These are phyloP conservation scores for Didymella keratinophila DNA, from an alignment of 2,329 filamentous ascomycete species.

Conservation along the genomic window DNA sequence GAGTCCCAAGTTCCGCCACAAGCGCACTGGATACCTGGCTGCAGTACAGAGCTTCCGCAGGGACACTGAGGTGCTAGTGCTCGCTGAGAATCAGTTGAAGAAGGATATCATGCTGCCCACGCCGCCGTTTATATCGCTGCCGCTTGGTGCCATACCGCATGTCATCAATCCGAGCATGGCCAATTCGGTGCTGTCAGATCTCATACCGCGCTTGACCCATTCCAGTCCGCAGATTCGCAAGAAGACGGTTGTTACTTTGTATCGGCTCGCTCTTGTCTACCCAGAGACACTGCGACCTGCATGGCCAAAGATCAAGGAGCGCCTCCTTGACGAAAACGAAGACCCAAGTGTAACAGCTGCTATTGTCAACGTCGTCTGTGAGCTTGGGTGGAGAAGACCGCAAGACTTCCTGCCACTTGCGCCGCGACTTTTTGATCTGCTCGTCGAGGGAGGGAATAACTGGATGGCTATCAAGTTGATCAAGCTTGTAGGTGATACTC, in stretches of 20 bases:
- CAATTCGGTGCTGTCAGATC: conserved; percentile 84
- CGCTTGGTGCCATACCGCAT: conserved; percentile 89
- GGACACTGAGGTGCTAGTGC: conserved; percentile 96
- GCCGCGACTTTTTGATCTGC: conserved; percentile 86
- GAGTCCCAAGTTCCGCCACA: conserved; percentile 91
- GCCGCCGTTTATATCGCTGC: conserved; percentile 80
- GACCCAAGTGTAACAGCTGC: conserved; percentile 93
- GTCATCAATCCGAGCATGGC: conserved; percentile 92
- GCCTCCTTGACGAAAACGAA: conserved; percentile 86
- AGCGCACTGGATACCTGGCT: conserved; percentile 91
- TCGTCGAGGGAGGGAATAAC: conserved; percentile 93
- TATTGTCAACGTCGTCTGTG: conserved; percentile 96
- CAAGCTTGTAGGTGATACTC: conserved; percentile 74
- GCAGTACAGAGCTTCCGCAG: conserved; percentile 95
- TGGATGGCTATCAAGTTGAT: conserved; percentile 99
- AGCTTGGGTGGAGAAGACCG: conserved; percentile 91
- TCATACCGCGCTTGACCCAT: conserved; percentile 86
- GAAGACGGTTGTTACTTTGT: conserved; percentile 94
- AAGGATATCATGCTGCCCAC: conserved; percentile 84
- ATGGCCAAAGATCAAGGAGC: conserved; percentile 97
- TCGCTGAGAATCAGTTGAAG: conserved; percentile 95
- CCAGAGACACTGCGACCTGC: conserved; percentile 90
- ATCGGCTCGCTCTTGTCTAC: conserved; percentile 92
- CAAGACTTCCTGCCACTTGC: conserved; percentile 93
- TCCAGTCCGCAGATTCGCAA: conserved; percentile 87